Evolutionary conservation across 371 early-diverging fungal species (phyloP), one percentile per base, ranked within the genome.

Genomic region (Mortierella sp.): DNA sequence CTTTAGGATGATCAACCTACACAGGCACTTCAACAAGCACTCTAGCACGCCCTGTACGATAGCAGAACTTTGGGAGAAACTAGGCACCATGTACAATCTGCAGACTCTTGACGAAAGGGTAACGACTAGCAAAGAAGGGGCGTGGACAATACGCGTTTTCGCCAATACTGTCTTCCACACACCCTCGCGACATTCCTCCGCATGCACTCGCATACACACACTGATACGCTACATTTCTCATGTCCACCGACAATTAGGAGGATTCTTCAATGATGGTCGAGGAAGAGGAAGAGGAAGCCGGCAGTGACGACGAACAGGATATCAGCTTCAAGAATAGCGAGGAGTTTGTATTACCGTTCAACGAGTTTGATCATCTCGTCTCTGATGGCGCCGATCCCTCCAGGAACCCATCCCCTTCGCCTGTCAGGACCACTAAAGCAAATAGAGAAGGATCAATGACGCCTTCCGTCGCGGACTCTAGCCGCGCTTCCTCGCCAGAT

Each of bases 1-100:
- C 54, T 88, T 88, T 63, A 77, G 88, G 19, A 85, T 88, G 52
- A 80, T 88, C 43, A 86, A 85, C 59, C 81, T 88, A 19, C 86
- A 87, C 53, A 82, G 71, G 24, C 83, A 82, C 47, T 86, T 86
- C 61, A 88, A 85, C 64, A 83, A 84, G 67, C 56, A 72, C 28
- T 83, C 83, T 47, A 81, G 79, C 7, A 77, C 79, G 0, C 62
- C 77, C 0, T 84, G 81, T 51, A 78, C 82, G 7, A 78, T 87
- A 21, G 72, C 82, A 34, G 86, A 86, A 39, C 79, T 88, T 3
- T 83, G 88, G 83, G 80, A 81, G 40, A 76, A 82, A 28, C 54
- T 88, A 10, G 78, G 81, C 9, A 79, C 81, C 7, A 82, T 84
- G 69, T 88, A 86, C 54, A 83, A 84, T 41, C 79, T 87, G 59